Evolutionary conservation across 805 yeast genomes (phyloP), one percentile per base, ranked within the genome.

Genomic region (Barnettozyma californica): DNA sequence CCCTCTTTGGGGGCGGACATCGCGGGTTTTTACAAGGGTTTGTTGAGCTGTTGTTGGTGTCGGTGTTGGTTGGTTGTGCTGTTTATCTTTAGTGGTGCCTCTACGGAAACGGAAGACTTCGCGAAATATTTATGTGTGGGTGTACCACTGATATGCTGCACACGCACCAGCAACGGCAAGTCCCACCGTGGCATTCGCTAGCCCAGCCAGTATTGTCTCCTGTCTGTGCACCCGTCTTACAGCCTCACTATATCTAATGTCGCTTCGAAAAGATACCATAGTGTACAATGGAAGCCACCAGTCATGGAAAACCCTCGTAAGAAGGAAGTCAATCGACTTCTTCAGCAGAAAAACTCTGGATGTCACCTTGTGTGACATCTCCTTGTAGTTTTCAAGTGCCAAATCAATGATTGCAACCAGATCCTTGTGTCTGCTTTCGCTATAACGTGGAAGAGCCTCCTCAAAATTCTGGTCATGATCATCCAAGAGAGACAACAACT

Each of bases 231-330:
- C 80, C 33, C 74, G 71, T 9, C 63, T 62, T 11, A 87, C 72
- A 1, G 95, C 95, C 45, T 73, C 71, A 1, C 89, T 76, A 60
- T 91, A 91, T 9, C 85, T 72, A 31, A 90, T 83, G 61, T 91
- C 96, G 7, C 83, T 80, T 52, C 96, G 73, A 69, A 91, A 91
- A 1, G 96, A 84, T 3, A 91, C 87, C 97, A 91, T 90, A 9
- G 96, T 83, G 65, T 91, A 91, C 58, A 91, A 69, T 1, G 97
- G 96, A 29, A 89, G 67, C 95, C 96, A 87, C 34, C 63, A 66
- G 18, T 80, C 83, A 49, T 81, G 82, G 23, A 82, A 65, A 10
- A 74, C 52, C 43, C 74, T 75, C 9, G 89, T 84, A 47, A 91
- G 67, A 5, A 78, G 51, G 44, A 77, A 77, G 62, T 91, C 97